Evolutionary conservation across 2,329 filamentous ascomycete genomes (phyloP).

Genomic region (Aureobasidium uvarum): DNA sequence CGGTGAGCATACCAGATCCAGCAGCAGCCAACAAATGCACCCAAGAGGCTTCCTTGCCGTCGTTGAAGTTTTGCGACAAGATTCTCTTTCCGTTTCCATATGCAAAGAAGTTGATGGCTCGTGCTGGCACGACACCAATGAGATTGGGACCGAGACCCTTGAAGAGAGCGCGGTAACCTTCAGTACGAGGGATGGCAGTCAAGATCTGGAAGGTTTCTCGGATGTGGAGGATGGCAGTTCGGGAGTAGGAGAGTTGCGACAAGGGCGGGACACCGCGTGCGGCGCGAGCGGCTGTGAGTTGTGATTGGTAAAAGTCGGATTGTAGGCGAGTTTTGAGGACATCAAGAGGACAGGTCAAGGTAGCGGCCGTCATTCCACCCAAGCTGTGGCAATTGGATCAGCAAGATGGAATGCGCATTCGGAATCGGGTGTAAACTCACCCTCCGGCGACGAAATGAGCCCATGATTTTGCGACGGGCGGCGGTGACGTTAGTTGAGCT

Average conservation of each 20-base stretch:
- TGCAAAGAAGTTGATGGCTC: constrained; percentile 89
- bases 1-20: constrained; percentile 77
- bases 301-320: constrained; percentile 88
- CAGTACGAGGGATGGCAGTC: constrained; percentile 71
- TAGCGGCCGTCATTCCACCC: constrained; percentile 86
- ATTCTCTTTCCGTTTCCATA: constrained; percentile 90
- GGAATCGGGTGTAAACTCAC: constrained; percentile 49
- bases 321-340: constrained; percentile 92
- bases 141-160: constrained; percentile 91
- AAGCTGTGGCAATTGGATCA: constrained; percentile 53
- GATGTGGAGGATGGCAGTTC: constrained; percentile 70
- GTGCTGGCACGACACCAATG: constrained; percentile 81
- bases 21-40: constrained; percentile 77
- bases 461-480: constrained; percentile 69
- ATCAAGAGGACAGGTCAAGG: constrained; percentile 91
- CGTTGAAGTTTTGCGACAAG: constrained; percentile 71
- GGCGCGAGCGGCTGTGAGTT: constrained; percentile 67
- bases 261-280: constrained; percentile 56
- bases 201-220: constrained; percentile 85
- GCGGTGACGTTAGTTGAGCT: constrained; percentile 40
- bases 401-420: background rate
- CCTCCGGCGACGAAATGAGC: constrained; percentile 89
- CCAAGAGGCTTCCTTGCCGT: constrained; percentile 66
- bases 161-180: constrained; percentile 86
- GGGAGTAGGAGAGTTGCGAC: constrained; percentile 61